Base-by-base conservation (phyloP, 768 basidiomycete species). In the Termitomyces sp. region DNA sequence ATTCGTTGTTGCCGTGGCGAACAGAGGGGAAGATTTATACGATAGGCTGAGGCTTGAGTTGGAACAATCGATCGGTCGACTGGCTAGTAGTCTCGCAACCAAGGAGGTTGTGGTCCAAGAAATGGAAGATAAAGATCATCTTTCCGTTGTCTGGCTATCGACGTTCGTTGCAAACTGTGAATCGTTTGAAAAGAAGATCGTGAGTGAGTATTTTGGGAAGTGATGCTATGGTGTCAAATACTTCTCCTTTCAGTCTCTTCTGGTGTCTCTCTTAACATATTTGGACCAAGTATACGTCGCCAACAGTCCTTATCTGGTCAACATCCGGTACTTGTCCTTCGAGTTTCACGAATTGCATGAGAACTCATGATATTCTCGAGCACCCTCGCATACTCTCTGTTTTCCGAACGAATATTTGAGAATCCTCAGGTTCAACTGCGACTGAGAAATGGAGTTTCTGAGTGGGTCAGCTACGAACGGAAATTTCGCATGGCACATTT, bases 101-200 rank as follows among this genome's bases (percentile, higher is more conserved):
- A 21, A 45, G 4, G 35, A 48, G 23, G 47, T 61, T 5, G 55
- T 37, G 23, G 61, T 61, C 3, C 43, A 61, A 2, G 65, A 68
- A 21, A 63, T 69, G 16, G 76, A 43, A 42, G 45, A 52, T 39
- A 41, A 41, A 25, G 51, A 57, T 2, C 30, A 57, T 30, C 16
- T 30, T 7, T 10, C 73, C 14, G 74, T 81, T 27, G 68, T 70
- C 0, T 93, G 89, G 86, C 67, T 91, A 3, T 61, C 58, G 0
- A 70, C 70, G n/a, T 83, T 92, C 54, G 83, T 83, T 5, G 65
- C 71, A 10, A 68, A 70, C 1, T 86, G 83, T 64, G 72, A 73
- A 25, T 87, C 85, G 84, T 91, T 86, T 43, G 82, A 87, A 60
- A 68, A 68, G 34, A 78, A 81, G 66, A 76, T 90, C 60, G 88